Base-by-base conservation (phyloP, 176 grass and related monocot genomes). In the Lolium perenne region DNA sequence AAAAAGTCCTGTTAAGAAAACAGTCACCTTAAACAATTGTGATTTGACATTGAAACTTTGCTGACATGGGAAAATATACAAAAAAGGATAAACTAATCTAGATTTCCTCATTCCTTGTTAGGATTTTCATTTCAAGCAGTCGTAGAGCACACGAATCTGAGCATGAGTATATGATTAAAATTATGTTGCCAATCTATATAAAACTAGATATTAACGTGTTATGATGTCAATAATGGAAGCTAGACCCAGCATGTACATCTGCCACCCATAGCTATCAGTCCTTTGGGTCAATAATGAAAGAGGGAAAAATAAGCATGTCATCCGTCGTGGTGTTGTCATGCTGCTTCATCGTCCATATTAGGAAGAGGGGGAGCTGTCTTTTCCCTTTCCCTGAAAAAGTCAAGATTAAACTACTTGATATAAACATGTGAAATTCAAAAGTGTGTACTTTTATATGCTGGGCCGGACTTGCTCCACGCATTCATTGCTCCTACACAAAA, bases 201-300 rank as follows among this genome's bases (percentile, higher is more conserved):
- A 53, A 15, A 43, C 57, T 8, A 60, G 22, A 48, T 48, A 74
- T 9, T 5, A 8, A 38, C 2, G 11, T 35, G 8, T 20, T 81
- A 7, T 54, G 41, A 58, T 67, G 21, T 41, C 22, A 85, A 9
- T 59, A 57, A 38, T 81, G 77, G 59, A 48, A 81, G 50, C 50
- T 41, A 38, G 69, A 74, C 23, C n/a, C 43, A 29, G 29, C 29
- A 71, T 79, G 29, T 54, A 26, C 25, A 18, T 70, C 13, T 6
- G 15, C 70, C 43, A 53, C 62, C 38, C 38, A n/a, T 12, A 38
- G 55, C 32, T 11, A 41, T 35, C 46, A 2, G 45, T 86, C 62
- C n/a, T 83, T 46, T 78, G 65, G n/a, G 64, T 63, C 65, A 83
- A 90, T 71, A 90, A 90, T 83, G 38, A 65, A 23, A 83, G 80